These are phyloP conservation scores for Triticum timopheevii DNA, from an alignment of 176 grass and related monocot species.

Conservation along the genomic window DNA sequence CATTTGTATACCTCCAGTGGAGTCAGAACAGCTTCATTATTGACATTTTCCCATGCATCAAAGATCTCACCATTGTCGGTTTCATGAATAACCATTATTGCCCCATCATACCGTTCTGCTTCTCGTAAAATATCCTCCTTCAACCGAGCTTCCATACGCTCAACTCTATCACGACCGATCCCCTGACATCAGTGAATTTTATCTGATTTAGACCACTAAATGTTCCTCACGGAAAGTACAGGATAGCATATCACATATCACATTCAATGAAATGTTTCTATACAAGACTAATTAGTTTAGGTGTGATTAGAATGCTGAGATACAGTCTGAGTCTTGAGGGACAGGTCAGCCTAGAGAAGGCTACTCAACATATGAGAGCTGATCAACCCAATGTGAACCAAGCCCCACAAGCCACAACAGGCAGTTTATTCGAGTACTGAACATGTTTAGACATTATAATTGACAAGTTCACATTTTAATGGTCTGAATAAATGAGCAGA, in stretches of 20 bases:
- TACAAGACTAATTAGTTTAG: background rate
- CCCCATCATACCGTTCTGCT: constrained; percentile 65
- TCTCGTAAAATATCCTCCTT: constrained; percentile 97
- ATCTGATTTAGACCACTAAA: constrained; percentile 23
- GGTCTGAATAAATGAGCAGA: constrained; percentile 20
- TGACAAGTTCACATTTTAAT: constrained; percentile 9
- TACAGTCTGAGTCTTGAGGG: background rate
- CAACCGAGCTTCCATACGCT: constrained; percentile 95
- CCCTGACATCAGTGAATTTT: constrained; percentile 50
- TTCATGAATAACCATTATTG: constrained; percentile 98
- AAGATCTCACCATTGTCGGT: constrained; percentile 83
- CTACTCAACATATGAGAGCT: background rate
- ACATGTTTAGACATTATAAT: constrained; percentile 24
- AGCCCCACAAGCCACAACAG: background rate
- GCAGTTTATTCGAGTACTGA: background rate
- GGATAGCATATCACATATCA: background rate
- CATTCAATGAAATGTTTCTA: background rate
- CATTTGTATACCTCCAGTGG: constrained; percentile 88
- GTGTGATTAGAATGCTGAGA: background rate
- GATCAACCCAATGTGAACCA: background rate
- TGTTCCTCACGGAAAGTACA: background rate
- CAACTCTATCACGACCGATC: constrained; percentile 86
- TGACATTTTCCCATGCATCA: constrained; percentile 91
- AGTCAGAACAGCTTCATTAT: constrained; percentile 78
- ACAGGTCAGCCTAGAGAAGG: background rate